These are phyloP conservation scores for Candida stauntonica DNA, from an alignment of 805 yeast species.

Conservation along the genomic window DNA sequence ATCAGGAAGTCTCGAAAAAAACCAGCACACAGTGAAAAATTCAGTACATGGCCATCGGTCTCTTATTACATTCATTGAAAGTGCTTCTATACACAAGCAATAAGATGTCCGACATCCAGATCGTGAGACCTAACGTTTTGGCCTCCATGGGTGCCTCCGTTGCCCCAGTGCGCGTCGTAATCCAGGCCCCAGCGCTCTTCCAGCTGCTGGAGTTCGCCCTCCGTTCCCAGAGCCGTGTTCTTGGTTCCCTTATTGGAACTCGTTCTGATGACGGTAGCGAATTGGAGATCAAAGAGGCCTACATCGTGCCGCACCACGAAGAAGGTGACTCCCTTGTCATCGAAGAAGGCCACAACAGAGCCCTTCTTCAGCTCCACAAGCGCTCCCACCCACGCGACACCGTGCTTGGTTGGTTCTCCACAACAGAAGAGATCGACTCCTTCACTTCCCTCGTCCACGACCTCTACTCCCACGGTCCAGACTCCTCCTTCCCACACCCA, in stretches of 20 bases:
- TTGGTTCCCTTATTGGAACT: slow-evolving; percentile 78
- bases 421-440: slow-evolving; percentile 55
- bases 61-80: too few species aligned
- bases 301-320: slow-evolving; percentile 77
- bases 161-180: slow-evolving; percentile 47
- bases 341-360: slow-evolving; percentile 70
- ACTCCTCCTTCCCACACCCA: slow-evolving; percentile 69
- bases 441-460: slow-evolving; percentile 78
- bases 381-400: slow-evolving; percentile 73
- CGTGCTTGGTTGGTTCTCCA: slow-evolving; percentile 83
- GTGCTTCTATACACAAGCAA: too few species aligned
- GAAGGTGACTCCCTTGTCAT: slow-evolving; percentile 71
- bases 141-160: slow-evolving; percentile 27
- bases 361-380: slow-evolving; percentile 66
- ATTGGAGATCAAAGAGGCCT: slow-evolving; percentile 69
- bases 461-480: slow-evolving; percentile 54
- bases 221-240: slow-evolving; percentile 57
- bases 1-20: too few species aligned
- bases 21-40: too few species aligned
- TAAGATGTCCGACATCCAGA: slow-evolving; percentile 24
- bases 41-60: too few species aligned
- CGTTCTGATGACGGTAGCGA: slow-evolving; percentile 81
- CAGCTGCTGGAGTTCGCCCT: slow-evolving; percentile 70
- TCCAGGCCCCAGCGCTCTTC: slow-evolving; percentile 69
- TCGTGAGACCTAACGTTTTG: slow-evolving; percentile 27